Evolutionary conservation across 352 stramenopile species (phyloP), one percentile per base, ranked within the genome.

Genomic region (Hyaloperonospora brassicae): DNA sequence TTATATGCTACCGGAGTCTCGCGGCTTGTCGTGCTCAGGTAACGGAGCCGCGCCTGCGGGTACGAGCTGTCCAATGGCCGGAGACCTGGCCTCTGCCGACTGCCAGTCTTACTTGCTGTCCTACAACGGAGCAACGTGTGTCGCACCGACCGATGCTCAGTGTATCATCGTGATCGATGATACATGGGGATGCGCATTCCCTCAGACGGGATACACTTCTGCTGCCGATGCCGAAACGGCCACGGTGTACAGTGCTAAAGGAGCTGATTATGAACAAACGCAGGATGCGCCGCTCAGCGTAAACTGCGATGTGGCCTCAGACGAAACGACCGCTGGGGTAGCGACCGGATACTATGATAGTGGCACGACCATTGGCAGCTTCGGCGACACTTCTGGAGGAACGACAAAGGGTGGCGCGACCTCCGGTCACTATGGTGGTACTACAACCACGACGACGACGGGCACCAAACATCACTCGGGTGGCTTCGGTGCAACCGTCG

Each of bases 121-220:
- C 10, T 62, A 55, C 56, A 63, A 68, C 39, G 61, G 56, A 34
- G 21, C 42, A 2, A 38, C n/a, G 2, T 69, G 57, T n/a, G 61
- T 69, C 1, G 61, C 61, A 25, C 55, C 51, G 1, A 47, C 55
- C 0, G 56, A 68, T 31, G 61, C 61, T 24, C 14, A 64, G 23
- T 68, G 61, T 10, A 38, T 57, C 31, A 2, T 56, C 27, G 9
- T 61, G 9, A 34, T 23, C n/a, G 47, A 52, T 9, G 45, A 49
- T 5, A 47, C 24, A 7, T 64, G 55, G 55, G 51, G 61, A 1
- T 68, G 61, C 45, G 47, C 27, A 5, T 68, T 68, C 42, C 55
- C 41, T 0, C 49, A 52, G 30, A 54, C 46, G 14, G 45, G 54
- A 1, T 55, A 56, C 43, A 47, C 39, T 57, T 56, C 52, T 17